These are phyloP conservation scores for Byssoonygena ceratinophila DNA, from an alignment of 2,329 filamentous ascomycete species.

Conservation along the genomic window DNA sequence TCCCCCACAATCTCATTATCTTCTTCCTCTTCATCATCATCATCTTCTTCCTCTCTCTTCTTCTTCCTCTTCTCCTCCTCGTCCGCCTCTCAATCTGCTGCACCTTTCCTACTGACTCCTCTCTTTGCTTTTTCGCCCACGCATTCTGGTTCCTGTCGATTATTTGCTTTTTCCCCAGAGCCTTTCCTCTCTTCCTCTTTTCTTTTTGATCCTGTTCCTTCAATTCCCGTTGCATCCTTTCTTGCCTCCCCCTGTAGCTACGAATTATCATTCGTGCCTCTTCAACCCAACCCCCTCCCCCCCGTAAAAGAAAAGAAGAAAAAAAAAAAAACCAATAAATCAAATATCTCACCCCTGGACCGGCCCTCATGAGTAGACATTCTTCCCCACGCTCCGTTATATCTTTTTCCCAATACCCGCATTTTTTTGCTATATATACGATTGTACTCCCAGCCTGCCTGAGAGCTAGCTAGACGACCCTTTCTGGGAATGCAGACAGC, in stretches of 20 bases:
- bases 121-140: not conserved
- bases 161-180: conserved; percentile 3
- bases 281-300: not conserved
- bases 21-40: not conserved
- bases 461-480: not conserved
- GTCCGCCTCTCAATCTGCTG: too few species aligned
- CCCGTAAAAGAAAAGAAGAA: not conserved
- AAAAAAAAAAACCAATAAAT: not conserved
- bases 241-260: conserved; percentile 7
- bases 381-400: not conserved
- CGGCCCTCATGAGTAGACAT: not conserved
- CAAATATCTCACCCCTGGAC: not conserved
- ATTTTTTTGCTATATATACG: conserved; percentile 12
- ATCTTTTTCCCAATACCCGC: too few species aligned
- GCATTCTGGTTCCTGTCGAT: not conserved
- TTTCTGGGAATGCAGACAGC: not conserved
- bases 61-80: not conserved
- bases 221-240: conserved; percentile 1
- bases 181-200: not conserved
- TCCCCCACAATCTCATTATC: not conserved
- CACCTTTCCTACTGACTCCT: not conserved
- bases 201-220: not conserved
- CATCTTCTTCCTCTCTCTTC: not conserved
- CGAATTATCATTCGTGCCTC: not conserved
- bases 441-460: conserved; percentile 1